Base-by-base conservation (phyloP, 1,284 basidiomycete genomes). In the Ceratobasidium sp. region DNA sequence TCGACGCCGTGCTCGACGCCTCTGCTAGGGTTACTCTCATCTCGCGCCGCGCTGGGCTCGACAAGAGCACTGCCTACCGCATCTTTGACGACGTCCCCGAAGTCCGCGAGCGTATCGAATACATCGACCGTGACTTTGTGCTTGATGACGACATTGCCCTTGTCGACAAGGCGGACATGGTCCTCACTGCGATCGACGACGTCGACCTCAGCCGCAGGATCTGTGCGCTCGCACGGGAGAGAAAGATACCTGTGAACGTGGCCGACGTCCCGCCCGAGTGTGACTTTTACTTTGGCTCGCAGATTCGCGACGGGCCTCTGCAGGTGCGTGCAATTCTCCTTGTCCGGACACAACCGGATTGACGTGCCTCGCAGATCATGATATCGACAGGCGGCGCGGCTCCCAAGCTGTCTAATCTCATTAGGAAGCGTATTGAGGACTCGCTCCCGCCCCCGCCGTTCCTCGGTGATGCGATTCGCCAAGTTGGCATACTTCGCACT, bases 251-350 rank as follows among this genome's bases (percentile, higher is more conserved):
- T 2, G 92, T 98, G 76, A 99, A 99, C 82, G 95, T 96, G 74
- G 97, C 98, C 39, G 97, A 99, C 83, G 94, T 98, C 64, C 98
- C 97, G 1, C 90, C 93, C 61, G 88, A 89, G 74, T 99, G 97
- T 85, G 97, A 99, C 83, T 99, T 99, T 81, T 99, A 98, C 85
- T 99, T 99, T 83, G 98, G 98, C 58, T 93, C 94, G 0, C 92
- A 96, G 81, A 91, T 98, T 75, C 90, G 95, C 46, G 88, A 91
- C 76, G 96, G 97, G 0, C 95, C 96, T 0, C 83, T 99, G 48
- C 68, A 72, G 68, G 59, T 46, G 22, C 9, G 59, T 16, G 2
- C 37, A 6, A 9, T n/a, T 31, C 59, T 46, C n/a, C 0, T 37
- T 41, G 59, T 16, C 24, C 14, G 8, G 16, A 9, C 16, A 19